Percentiles rank a stretch among this genome's conserved stretches.
Evolutionary conservation across 495 filamentous ascomycete species (phyloP).

Genomic region (Amniculicola lignicola): DNA sequence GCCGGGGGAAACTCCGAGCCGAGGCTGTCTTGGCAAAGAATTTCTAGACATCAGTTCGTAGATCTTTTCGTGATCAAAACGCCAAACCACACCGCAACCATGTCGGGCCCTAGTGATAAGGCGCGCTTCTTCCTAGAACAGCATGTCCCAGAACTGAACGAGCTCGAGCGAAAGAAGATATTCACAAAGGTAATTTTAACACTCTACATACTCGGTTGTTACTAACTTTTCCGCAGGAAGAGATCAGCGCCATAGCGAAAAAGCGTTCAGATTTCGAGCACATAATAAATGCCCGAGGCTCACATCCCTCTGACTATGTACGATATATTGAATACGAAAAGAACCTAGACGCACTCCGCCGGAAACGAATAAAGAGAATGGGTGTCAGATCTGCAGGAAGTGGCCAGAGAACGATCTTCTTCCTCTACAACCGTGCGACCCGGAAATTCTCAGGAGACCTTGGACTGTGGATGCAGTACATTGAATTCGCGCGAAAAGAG

Average conservation of each 20-base stretch:
- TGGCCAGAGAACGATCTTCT: conserved; percentile 79
- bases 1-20: conserved; percentile 1
- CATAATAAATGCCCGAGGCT: conserved; percentile 75
- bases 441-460: conserved; percentile 79
- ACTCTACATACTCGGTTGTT: not conserved
- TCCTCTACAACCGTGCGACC: conserved; percentile 82
- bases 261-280: conserved; percentile 94
- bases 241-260: conserved; percentile 80
- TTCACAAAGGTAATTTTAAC: conserved; percentile 63
- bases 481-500: conserved; percentile 73
- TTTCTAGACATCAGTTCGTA: not conserved
- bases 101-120: conserved; percentile 86
- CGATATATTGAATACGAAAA: conserved; percentile 89
- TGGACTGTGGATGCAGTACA: conserved; percentile 87
- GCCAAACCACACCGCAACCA: conserved; percentile 42
- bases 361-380: conserved; percentile 76
- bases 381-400: conserved; percentile 61
- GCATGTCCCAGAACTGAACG: conserved; percentile 83
- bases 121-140: conserved; percentile 91
- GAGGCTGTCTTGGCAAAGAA: conserved; percentile 20
- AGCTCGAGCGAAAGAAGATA: conserved; percentile 81
- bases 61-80: not conserved
- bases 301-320: conserved; percentile 70
- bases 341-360: conserved; percentile 76
- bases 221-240: conserved; percentile 54